A percentile compares a stretch with the other conserved stretches of the same genome.
phyloP scores from a whole-genome alignment of 352 stramenopile species.

The Phytophthora megakarya region DNA sequence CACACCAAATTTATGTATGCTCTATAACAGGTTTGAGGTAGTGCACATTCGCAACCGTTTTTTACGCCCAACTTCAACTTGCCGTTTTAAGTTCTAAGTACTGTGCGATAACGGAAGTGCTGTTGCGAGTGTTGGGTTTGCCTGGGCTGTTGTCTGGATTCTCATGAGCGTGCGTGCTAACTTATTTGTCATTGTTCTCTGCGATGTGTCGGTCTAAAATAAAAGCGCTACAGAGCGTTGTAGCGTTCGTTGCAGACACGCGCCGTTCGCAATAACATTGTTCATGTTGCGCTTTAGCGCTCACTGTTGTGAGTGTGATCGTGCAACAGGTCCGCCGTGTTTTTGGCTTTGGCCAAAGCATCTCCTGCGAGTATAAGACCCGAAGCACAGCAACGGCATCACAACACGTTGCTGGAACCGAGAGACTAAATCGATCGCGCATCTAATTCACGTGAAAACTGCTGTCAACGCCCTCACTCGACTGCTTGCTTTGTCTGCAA shows the following conservation, averaged over 20 bases:
- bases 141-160: too few relatives aligned
- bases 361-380: constrained; percentile 5
- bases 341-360: background rate
- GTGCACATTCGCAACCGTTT: background rate
- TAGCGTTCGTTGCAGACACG: constrained; percentile 7
- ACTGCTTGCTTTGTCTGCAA: constrained; percentile 8
- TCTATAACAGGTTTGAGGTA: background rate
- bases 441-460: background rate
- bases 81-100: background rate
- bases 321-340: constrained; percentile 11
- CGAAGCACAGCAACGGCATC: constrained; percentile 4
- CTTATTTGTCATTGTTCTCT: too few relatives aligned
- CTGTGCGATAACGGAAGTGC: too few relatives aligned
- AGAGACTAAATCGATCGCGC: background rate
- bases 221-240: too few relatives aligned
- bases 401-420: background rate
- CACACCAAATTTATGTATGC: too few relatives aligned
- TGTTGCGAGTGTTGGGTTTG: too few relatives aligned
- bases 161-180: too few relatives aligned
- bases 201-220: too few relatives aligned
- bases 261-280: background rate
- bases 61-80: constrained; percentile 10
- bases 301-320: background rate
- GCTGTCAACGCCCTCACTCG: background rate
- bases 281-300: background rate